Evolutionary conservation across 2,329 filamentous ascomycete species (phyloP).

Genomic region (Pleurostoma richardsiae): DNA sequence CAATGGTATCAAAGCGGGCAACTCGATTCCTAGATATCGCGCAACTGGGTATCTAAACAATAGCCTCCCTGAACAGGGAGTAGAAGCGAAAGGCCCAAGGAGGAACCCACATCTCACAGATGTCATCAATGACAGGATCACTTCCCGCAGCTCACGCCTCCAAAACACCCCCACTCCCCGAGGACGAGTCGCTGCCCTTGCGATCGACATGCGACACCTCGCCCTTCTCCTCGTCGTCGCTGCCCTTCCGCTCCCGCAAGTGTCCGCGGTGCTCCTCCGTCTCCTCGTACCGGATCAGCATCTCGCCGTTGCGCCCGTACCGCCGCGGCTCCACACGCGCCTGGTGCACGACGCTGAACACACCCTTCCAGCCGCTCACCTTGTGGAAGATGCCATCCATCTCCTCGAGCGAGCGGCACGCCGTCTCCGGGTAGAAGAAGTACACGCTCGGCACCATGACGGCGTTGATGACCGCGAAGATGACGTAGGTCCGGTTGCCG

Average conservation of each 20-base stretch:
- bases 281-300: conserved; percentile 41
- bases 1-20: no score
- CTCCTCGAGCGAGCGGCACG: conserved; percentile 59
- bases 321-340: conserved; percentile 44
- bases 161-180: not conserved
- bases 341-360: conserved; percentile 33
- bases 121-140: no score
- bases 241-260: not conserved
- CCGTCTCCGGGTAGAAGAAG: conserved; percentile 62
- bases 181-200: not conserved
- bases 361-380: conserved; percentile 35
- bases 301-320: conserved; percentile 55
- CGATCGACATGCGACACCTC: not conserved
- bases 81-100: no score
- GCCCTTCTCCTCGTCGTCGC: conserved; percentile 3
- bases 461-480: conserved; percentile 63
- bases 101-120: no score
- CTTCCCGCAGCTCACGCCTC: no score
- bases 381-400: conserved; percentile 62
- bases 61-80: no score
- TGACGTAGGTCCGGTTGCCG: conserved; percentile 55
- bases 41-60: no score
- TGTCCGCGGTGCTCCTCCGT: conserved; percentile 15
- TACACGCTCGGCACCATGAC: conserved; percentile 53
- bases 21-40: no score